Evolutionary conservation across 352 stramenopile genomes (phyloP).

Genomic region (Phytophthora citricola): DNA sequence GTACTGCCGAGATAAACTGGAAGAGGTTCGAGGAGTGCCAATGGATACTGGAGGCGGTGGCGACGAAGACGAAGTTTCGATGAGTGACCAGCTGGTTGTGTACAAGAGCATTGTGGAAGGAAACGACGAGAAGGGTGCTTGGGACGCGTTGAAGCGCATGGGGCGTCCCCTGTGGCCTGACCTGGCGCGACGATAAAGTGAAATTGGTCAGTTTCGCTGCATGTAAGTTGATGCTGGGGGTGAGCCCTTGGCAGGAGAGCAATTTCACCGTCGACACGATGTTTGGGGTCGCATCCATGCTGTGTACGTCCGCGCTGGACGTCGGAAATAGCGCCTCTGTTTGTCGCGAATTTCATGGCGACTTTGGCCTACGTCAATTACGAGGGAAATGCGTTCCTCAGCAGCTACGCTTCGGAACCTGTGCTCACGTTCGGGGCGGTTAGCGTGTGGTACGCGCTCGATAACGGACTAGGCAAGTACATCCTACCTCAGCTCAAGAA

Average conservation of each 20-base stretch:
- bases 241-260: not conserved
- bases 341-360: constrained; percentile 35
- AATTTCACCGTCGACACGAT: constrained; percentile 1
- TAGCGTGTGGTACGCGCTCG: constrained; percentile 20
- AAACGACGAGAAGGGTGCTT: not conserved
- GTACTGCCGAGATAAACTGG: not conserved
- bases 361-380: constrained; percentile 29
- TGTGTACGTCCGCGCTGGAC: constrained; percentile 24
- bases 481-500: constrained; percentile 30
- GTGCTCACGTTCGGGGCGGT: constrained; percentile 26
- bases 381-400: constrained; percentile 15
- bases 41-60: not conserved
- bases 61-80: not conserved
- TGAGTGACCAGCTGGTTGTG: not conserved
- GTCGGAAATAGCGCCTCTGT: constrained; percentile 4
- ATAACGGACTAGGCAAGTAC: not conserved
- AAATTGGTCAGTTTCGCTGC: not conserved
- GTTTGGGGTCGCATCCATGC: constrained; percentile 20
- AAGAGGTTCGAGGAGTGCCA: no score
- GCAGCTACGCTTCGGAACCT: constrained; percentile 22
- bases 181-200: no score
- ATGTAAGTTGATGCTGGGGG: constrained; percentile 15
- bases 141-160: not conserved
- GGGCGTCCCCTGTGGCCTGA: not conserved
- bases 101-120: not conserved